These are phyloP conservation scores for Oxytropis ochrocephala DNA, from an alignment of 306 rosid species.

Conservation along the genomic window DNA sequence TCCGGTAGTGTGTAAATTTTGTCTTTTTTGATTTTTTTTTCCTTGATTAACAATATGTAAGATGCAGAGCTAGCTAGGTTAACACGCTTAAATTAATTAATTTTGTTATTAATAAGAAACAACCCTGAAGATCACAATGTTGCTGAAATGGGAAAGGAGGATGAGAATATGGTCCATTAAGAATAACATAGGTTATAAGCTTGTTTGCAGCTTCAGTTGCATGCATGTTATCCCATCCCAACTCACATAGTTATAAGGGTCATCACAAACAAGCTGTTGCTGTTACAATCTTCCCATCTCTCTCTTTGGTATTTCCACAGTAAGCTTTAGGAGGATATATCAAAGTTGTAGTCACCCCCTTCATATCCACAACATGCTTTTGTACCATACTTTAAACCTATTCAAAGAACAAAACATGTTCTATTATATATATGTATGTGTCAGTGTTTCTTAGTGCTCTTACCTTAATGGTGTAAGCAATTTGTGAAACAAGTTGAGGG, in stretches of 20 bases:
- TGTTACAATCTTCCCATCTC: slow-evolving; percentile 45
- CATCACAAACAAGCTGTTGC: slow-evolving; percentile 66
- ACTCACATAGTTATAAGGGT: slow-evolving; percentile 76
- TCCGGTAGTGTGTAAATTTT: too few relatives aligned
- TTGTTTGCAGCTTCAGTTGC: slow-evolving; percentile 88
- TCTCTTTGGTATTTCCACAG: slow-evolving; percentile 57
- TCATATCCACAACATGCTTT: slow-evolving; percentile 89
- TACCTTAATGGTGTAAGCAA: slow-evolving; percentile 62
- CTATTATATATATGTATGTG: too few relatives aligned
- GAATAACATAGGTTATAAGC: slow-evolving; percentile 57
- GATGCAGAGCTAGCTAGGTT: not conserved
- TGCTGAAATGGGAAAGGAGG: slow-evolving; percentile 58
- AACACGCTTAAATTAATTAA: too few relatives aligned
- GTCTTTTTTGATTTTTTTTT: too few relatives aligned
- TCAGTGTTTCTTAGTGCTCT: not conserved
- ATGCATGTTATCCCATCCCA: slow-evolving; percentile 98
- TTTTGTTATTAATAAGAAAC: not conserved
- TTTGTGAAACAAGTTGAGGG: slow-evolving; percentile 69
- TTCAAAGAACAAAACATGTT: not conserved
- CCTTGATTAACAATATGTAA: not conserved
- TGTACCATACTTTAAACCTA: slow-evolving; percentile 67
- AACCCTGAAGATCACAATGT: slow-evolving; percentile 40
- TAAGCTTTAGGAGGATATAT: slow-evolving; percentile 40
- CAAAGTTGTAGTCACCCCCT: slow-evolving; percentile 63
- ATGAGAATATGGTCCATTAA: slow-evolving; percentile 63